Percentiles rank a stretch among this genome's conserved stretches.
These are phyloP conservation scores for Colletotrichum somersetense DNA, from an alignment of 2,329 filamentous ascomycete genomes.

Conservation along the genomic window DNA sequence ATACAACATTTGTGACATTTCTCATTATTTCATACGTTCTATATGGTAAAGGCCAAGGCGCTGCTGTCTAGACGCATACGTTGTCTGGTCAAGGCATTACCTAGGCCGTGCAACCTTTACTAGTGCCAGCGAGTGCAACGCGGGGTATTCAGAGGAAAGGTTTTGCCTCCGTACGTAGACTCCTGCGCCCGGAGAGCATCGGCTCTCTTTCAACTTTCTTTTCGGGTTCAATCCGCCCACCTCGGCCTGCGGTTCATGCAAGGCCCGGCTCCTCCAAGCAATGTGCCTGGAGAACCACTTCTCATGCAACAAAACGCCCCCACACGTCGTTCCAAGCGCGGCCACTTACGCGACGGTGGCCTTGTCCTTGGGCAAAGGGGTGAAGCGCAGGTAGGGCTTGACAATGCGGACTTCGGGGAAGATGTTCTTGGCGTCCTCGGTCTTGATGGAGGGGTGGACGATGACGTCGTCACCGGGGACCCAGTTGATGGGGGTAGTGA, in stretches of 20 bases:
- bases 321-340: conserved; percentile 33
- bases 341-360: conserved; percentile 50
- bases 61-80: neutral
- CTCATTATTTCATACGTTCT: conserved; percentile 40
- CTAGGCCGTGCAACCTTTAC: conserved; percentile 12
- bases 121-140: conserved; percentile 19
- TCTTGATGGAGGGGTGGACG: conserved; percentile 84
- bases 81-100: neutral
- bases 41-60: conserved; percentile 20
- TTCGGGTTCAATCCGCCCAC: neutral
- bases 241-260: conserved; percentile 2
- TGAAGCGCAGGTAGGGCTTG: conserved; percentile 82
- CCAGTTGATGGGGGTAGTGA: conserved; percentile 94
- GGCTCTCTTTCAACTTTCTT: conserved; percentile 5
- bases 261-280: neutral
- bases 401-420: conserved; percentile 81
- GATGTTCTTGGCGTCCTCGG: conserved; percentile 87
- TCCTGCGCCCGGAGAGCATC: conserved; percentile 20
- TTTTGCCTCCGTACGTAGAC: neutral
- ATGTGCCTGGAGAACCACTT: neutral
- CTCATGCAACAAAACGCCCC: conserved; percentile 32
- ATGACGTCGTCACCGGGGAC: conserved; percentile 90
- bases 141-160: conserved; percentile 25
- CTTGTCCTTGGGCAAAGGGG: conserved; percentile 71
- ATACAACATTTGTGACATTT: conserved; percentile 25